These are phyloP conservation scores for Gracilaria domingensis DNA, from an alignment of 23 red algal genomes.

Conservation along the genomic window DNA sequence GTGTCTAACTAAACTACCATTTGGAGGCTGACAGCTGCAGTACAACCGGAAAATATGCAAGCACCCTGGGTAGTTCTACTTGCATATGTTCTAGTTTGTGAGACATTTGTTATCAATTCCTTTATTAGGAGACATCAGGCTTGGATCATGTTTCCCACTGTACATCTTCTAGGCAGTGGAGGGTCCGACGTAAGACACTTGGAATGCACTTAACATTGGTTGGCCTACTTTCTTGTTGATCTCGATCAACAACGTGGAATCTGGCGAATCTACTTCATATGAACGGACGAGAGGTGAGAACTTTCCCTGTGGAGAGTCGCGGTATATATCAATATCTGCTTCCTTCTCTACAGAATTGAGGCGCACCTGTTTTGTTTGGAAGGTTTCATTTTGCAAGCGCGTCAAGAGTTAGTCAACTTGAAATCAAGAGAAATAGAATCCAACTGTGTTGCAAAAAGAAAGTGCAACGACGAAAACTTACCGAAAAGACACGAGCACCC, in stretches of 20 bases:
- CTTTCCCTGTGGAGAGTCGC: slow-evolving; percentile 47
- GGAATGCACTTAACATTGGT: slow-evolving; percentile 70
- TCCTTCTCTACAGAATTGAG: slow-evolving; percentile 33
- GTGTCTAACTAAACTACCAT: too few species aligned
- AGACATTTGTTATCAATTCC: neutral
- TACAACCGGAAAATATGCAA: too few species aligned
- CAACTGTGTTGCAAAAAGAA: too few species aligned
- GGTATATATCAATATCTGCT: slow-evolving; percentile 22
- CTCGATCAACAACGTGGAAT: slow-evolving; percentile 5
- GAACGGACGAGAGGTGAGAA: slow-evolving; percentile 44
- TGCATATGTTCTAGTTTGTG: too few species aligned
- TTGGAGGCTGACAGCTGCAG: too few species aligned
- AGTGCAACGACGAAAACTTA: slow-evolving; percentile 1
- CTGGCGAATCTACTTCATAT: slow-evolving; percentile 30
- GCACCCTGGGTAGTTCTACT: too few species aligned
- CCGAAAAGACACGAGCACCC: slow-evolving; percentile 57
- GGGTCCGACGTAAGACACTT: slow-evolving; percentile 44
- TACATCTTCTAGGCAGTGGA: slow-evolving; percentile 11
- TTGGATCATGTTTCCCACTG: slow-evolving; percentile 13
- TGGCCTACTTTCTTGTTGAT: slow-evolving; percentile 31
- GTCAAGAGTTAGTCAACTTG: neutral
- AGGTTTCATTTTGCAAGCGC: neutral
- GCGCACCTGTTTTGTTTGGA: slow-evolving; percentile 8
- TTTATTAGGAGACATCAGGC: neutral
- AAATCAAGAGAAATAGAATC: neutral